Percentiles rank a stretch among this genome's conserved stretches.
phyloP scores from a whole-genome alignment of 2,329 filamentous ascomycete species.

The Daldinia sp. region DNA sequence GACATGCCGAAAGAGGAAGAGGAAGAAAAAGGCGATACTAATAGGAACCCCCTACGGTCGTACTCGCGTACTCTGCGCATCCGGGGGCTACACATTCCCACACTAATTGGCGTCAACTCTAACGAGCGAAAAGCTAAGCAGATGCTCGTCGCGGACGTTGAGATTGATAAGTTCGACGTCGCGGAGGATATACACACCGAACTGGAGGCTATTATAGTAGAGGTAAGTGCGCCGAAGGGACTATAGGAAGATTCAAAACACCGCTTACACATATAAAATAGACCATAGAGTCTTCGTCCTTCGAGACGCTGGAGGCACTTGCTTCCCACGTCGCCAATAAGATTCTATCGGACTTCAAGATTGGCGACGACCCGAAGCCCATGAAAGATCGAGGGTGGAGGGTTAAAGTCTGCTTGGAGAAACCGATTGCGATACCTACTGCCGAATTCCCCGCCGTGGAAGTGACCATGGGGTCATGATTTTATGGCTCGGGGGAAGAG shows the following conservation, averaged over 20 bases:
- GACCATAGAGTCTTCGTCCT: slow-evolving; percentile 68
- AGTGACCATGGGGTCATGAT: slow-evolving; percentile 55
- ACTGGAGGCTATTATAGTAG: slow-evolving; percentile 70
- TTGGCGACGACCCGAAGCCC: slow-evolving; percentile 50
- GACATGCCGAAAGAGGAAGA: slow-evolving; percentile 12
- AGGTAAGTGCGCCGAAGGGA: slow-evolving; percentile 60
- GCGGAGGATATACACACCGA: slow-evolving; percentile 64
- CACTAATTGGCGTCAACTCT: slow-evolving; percentile 77
- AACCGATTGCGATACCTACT: slow-evolving; percentile 78
- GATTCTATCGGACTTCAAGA: slow-evolving; percentile 60
- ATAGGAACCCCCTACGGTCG: slow-evolving; percentile 47
- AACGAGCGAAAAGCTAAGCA: slow-evolving; percentile 78
- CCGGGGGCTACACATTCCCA: slow-evolving; percentile 71
- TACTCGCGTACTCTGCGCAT: slow-evolving; percentile 60
- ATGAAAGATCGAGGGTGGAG: slow-evolving; percentile 60
- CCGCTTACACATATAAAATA: slow-evolving; percentile 46
- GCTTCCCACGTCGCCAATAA: slow-evolving; percentile 61
- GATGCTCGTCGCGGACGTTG: slow-evolving; percentile 72
- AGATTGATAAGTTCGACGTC: slow-evolving; percentile 66
- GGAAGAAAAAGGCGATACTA: slow-evolving; percentile 20
- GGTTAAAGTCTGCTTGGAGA: slow-evolving; percentile 73
- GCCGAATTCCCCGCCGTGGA: slow-evolving; percentile 79
- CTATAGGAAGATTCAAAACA: background rate
- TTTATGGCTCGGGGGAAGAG: background rate
- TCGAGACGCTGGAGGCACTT: slow-evolving; percentile 73